These are phyloP conservation scores for Blepharisma stoltei DNA, from an alignment of 73 alveolate genomes.

Conservation along the genomic window DNA sequence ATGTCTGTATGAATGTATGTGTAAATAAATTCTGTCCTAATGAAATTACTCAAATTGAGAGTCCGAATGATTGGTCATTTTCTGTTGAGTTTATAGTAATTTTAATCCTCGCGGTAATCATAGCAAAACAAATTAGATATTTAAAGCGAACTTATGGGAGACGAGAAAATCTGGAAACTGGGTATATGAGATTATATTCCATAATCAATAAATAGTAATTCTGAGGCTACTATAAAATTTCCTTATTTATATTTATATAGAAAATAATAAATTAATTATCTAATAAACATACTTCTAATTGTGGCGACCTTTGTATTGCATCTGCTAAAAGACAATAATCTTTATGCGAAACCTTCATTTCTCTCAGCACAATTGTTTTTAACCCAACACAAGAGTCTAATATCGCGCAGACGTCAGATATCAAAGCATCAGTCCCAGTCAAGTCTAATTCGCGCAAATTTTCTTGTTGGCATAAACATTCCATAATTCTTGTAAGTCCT, in stretches of 20 bases:
- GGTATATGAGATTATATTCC: background rate
- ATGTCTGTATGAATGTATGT: background rate
- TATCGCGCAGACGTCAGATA: slow-evolving; percentile 8
- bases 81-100: background rate
- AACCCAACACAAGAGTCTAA: background rate
- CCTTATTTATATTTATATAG: background rate
- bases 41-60: background rate
- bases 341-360: background rate
- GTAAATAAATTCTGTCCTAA: background rate
- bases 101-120: background rate
- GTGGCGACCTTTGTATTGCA: slow-evolving; percentile 20
- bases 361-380: slow-evolving; percentile 22
- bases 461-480: slow-evolving; percentile 13
- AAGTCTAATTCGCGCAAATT: background rate
- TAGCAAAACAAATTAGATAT: background rate
- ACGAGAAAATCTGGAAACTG: background rate
- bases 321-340: slow-evolving; percentile 17
- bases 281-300: slow-evolving; percentile 22
- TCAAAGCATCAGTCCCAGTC: background rate
- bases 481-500: slow-evolving; percentile 12
- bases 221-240: too few species aligned
- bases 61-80: background rate
- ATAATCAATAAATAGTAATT: too few species aligned
- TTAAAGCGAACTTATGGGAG: background rate
- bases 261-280: slow-evolving; percentile 12